phyloP scores from a whole-genome alignment of 768 basidiomycete species.

The Gelatoporia subvermispora region DNA sequence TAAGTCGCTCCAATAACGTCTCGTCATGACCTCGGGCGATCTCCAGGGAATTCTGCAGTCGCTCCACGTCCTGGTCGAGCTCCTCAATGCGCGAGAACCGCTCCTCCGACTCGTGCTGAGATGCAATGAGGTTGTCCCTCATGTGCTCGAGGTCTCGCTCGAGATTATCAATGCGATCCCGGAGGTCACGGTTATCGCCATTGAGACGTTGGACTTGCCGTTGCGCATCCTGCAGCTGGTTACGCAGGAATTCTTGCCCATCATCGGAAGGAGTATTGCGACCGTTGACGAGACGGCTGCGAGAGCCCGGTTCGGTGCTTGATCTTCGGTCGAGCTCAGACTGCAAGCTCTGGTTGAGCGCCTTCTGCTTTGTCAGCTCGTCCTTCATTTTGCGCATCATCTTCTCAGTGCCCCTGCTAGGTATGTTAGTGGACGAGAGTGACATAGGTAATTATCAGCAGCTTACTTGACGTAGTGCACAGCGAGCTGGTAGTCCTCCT shows the following conservation, averaged over 20 bases:
- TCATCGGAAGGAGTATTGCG: conserved; percentile 81
- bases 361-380: conserved; percentile 89
- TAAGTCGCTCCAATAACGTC: conserved; percentile 74
- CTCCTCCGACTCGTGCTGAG: conserved; percentile 78
- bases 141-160: conserved; percentile 72
- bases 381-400: conserved; percentile 97
- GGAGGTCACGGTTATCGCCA: conserved; percentile 73
- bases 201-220: conserved; percentile 68
- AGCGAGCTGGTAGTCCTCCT: conserved; percentile 93
- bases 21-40: conserved; percentile 77
- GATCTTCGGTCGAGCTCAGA: conserved; percentile 80
- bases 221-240: conserved; percentile 73
- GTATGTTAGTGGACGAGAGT: neutral
- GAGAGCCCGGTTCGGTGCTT: conserved; percentile 44
- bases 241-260: conserved; percentile 52
- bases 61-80: conserved; percentile 75
- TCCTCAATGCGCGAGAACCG: conserved; percentile 73
- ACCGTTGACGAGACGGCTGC: conserved; percentile 59
- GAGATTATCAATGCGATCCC: conserved; percentile 63
- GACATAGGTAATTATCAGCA: neutral
- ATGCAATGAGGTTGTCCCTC: conserved; percentile 62
- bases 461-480: conserved; percentile 95
- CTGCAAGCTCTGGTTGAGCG: conserved; percentile 72
- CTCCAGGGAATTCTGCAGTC: conserved; percentile 64
- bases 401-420: conserved; percentile 86